Conservation (phyloP, 352 stramenopile species). For the Phytophthora capsici region DNA sequence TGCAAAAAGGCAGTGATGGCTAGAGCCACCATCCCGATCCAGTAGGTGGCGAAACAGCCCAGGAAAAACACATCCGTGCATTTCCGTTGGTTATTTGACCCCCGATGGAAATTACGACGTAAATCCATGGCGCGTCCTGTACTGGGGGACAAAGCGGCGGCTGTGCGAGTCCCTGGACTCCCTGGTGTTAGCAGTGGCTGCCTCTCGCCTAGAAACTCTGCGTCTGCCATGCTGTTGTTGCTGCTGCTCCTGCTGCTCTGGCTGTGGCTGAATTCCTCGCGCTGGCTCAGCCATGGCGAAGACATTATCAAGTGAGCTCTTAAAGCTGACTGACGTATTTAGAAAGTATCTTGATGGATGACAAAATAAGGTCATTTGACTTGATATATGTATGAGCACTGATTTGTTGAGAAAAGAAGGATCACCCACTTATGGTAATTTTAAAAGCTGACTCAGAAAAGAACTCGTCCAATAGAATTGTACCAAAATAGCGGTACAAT, state of each 20-base stretch:
- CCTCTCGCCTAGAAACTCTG: constrained; percentile 42
- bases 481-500: no score
- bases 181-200: constrained; percentile 46
- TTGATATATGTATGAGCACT: constrained; percentile 9
- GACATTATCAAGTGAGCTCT: constrained; percentile 9
- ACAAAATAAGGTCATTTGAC: constrained; percentile 6
- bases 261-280: constrained; percentile 29
- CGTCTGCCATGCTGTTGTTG: constrained; percentile 10
- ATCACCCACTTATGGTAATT: no score
- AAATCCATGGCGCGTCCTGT: constrained; percentile 45
- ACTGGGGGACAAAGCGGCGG: constrained; percentile 57
- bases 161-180: constrained; percentile 28
- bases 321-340: constrained; percentile 2
- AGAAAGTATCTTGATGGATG: constrained; percentile 13
- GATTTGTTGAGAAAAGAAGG: constrained; percentile 1
- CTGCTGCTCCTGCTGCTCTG: constrained; percentile 28
- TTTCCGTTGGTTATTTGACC: constrained; percentile 40
- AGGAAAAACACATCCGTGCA: constrained; percentile 73
- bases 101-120: constrained; percentile 49
- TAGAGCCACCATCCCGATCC: constrained; percentile 80
- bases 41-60: constrained; percentile 64
- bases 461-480: no score
- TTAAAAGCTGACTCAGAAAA: no score
- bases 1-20: constrained; percentile 70
- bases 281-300: constrained; percentile 16